Percentiles rank a stretch among this genome's conserved stretches.
These are phyloP conservation scores for Trichoderma sp. DNA, from an alignment of 2,329 filamentous ascomycete species.

Conservation along the genomic window DNA sequence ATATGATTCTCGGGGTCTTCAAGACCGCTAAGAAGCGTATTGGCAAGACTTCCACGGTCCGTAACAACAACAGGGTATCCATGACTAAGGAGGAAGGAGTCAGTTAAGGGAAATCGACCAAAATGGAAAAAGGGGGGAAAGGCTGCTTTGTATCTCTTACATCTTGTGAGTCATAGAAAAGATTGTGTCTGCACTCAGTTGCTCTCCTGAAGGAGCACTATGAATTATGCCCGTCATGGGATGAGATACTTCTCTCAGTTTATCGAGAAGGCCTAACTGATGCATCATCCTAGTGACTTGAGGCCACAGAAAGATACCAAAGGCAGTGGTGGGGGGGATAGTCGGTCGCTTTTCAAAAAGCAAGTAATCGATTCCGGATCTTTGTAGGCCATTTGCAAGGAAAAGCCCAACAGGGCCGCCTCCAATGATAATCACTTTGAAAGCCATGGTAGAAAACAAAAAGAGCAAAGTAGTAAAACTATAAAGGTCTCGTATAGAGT, in stretches of 20 bases:
- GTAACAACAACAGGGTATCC: slow-evolving; percentile 35
- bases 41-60: slow-evolving; percentile 41
- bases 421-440: slow-evolving; percentile 34
- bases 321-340: slow-evolving; percentile 34
- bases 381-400: slow-evolving; percentile 31
- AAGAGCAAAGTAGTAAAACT: neutral
- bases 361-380: slow-evolving; percentile 40
- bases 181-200: neutral
- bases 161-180: neutral
- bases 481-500: neutral
- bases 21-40: slow-evolving; percentile 36
- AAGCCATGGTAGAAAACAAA: neutral
- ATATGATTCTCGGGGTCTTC: slow-evolving; percentile 32
- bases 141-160: neutral
- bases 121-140: neutral
- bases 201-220: neutral
- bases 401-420: slow-evolving; percentile 35
- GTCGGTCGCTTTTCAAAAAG: slow-evolving; percentile 39
- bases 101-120: neutral
- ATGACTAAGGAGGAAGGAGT: slow-evolving; percentile 26
- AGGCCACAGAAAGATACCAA: slow-evolving; percentile 38
- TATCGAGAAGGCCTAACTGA: slow-evolving; percentile 36
- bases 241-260: neutral
- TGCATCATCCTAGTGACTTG: slow-evolving; percentile 34
- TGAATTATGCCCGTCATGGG: neutral